Base-by-base conservation (phyloP, 768 basidiomycete genomes). In the Cystobasidium ongulense region DNA sequence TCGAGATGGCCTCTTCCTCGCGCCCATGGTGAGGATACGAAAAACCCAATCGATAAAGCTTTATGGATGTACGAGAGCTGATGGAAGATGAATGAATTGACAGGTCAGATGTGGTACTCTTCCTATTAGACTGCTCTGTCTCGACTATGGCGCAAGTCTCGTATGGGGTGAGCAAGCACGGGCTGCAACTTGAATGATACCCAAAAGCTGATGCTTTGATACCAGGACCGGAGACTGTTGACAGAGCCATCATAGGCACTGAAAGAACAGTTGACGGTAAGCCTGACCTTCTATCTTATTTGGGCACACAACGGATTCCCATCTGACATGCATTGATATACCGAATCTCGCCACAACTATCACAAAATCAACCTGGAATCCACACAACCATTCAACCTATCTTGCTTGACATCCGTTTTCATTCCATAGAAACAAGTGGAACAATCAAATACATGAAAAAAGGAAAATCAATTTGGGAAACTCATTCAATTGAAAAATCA, bases 191-290 rank as follows among this genome's bases (percentile, higher is more conserved):
- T 25, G 63, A 36, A 17, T n/a, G n/a, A n/a, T n/a, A 64, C 18
- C 23, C 15, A 35, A 18, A 8, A 8, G 35, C 25, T 25, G 63
- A 10, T 10, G 46, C 23, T 36, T 39, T 59, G 31, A 21, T 25
- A 21, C 97, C 95, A 96, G 89, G 90, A 13, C 96, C 96, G 0
- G 96, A 99, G 80, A 89, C 90, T 62, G 89, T 99, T 8, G 96
- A 99, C 83, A 93, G 90, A 82, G 96, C 96, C 18, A 92, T 99
- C 66, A 82, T 98, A 35, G 90, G 94, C 72, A 82, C 90, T 0
- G 86, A 88, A 76, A 85, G 96, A 74, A 86, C 84, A 39, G 91
- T 97, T 23, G 89, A 98, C 84, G 88, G 94, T 95, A 79, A 78
- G 91, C 83, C 41, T 33, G 31, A n/a, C 18, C 68, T 54, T 41